Base-by-base conservation (phyloP, 345 rosid species). In the Citrus trifoliata region DNA sequence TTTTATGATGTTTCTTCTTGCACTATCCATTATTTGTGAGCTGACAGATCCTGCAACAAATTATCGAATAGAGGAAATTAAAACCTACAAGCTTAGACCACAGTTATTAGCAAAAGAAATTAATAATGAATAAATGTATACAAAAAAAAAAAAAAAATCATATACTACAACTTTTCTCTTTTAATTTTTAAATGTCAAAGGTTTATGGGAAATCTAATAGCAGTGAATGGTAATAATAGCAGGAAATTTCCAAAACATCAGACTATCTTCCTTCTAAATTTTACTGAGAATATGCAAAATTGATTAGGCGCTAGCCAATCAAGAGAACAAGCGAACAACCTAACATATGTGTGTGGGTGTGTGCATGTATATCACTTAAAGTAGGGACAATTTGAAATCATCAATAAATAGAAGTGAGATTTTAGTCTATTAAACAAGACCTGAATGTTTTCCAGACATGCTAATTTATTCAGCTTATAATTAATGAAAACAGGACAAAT, bases 41-140 rank as follows among this genome's bases (percentile, higher is more conserved):
- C 74, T 30, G 75, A 61, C 10, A 76, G 81, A 81, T 73, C 83
- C 92, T 89, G 81, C 1, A 12, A 56, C 55, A 83, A 66, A 68
- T 61, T 67, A 71, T 67, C 63, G 56, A 71, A 73, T 21, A 64
- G 27, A 58, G n/a, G 40, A 80, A 67, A 67, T 37, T 72, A 80
- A 38, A 66, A 7, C 8, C 30, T 46, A 32, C 28, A 51, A 64
- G 25, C 64, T 40, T 42, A 65, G 80, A 58, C 61, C 14, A 76
- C 25, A 60, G 40, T 38, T 65, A 5, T 46, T 22, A 25, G 21
- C 3, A 64, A 62, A 21, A 28, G 27, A 59, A 3, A 73, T 4
- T 14, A 70, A n/a, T 13, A 28, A 67, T 24, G 24, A 13, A 51
- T 2, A 63, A 4, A 27, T 18, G 65, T 63, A 25, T 6, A 62